Conservation (phyloP, 2,329 filamentous ascomycete genomes). For the Phaeoacremonium minimum region DNA sequence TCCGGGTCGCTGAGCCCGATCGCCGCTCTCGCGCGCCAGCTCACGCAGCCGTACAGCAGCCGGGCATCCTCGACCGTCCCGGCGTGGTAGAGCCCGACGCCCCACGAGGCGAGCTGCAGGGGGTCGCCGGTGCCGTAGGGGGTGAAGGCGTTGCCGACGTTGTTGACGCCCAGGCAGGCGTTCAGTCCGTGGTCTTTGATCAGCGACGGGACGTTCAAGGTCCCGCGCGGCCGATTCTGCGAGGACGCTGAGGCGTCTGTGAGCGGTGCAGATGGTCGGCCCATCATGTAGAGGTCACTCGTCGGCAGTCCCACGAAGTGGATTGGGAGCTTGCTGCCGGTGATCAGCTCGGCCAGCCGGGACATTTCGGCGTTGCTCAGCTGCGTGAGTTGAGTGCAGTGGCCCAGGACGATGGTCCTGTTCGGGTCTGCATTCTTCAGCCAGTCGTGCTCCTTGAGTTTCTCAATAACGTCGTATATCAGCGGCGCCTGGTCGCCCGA, state of each 20-base stretch:
- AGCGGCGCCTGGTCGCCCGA: constrained; percentile 36
- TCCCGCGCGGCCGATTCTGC: constrained; percentile 45
- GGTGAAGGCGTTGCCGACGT: constrained; percentile 72
- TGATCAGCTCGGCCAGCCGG: constrained; percentile 41
- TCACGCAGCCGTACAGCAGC: constrained; percentile 43
- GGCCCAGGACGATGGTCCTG: constrained; percentile 57
- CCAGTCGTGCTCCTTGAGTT: constrained; percentile 49
- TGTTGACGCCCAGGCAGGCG: constrained; percentile 63
- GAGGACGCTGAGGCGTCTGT: not conserved
- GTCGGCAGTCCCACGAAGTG: constrained; percentile 67
- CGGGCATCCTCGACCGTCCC: constrained; percentile 56
- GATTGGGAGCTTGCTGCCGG: constrained; percentile 46
- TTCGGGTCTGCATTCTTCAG: constrained; percentile 21
- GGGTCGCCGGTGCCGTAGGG: constrained; percentile 66
- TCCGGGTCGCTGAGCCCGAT: constrained; percentile 19
- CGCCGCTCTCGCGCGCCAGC: constrained; percentile 25
- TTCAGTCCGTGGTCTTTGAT: constrained; percentile 54
- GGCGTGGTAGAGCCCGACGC: constrained; percentile 64
- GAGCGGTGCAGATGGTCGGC: constrained; percentile 22
- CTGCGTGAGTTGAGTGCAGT: constrained; percentile 63
- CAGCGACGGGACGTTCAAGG: constrained; percentile 56
- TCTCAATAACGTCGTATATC: constrained; percentile 48
- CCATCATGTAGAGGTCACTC: constrained; percentile 72
- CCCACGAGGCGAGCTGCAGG: constrained; percentile 55
- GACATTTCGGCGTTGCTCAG: constrained; percentile 46